Evolutionary conservation across 176 grass and related monocot genomes (phyloP).

Genomic region (Bolboschoenus planiculmis): DNA sequence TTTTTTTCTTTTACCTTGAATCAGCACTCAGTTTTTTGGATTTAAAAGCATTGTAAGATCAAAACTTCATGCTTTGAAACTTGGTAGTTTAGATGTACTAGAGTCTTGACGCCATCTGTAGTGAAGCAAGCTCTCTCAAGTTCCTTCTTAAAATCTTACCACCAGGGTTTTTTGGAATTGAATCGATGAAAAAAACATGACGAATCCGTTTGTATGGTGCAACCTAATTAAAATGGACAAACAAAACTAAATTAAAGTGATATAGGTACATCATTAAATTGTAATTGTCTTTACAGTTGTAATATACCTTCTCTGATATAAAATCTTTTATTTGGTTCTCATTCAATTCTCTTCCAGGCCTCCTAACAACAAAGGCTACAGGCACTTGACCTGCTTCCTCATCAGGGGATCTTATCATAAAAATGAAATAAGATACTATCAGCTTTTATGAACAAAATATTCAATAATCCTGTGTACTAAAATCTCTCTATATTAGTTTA

Average conservation of each 20-base stretch:
- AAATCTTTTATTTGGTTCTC: conserved; percentile 29
- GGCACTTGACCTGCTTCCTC: conserved; percentile 43
- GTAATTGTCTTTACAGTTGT: not conserved
- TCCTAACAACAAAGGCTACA: conserved; percentile 26
- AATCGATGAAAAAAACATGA: not conserved
- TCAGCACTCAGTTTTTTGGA: not conserved
- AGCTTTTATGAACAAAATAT: not conserved
- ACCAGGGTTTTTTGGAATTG: not conserved
- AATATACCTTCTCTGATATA: conserved; percentile 32
- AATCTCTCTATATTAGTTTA: not conserved
- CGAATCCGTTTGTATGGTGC: not conserved
- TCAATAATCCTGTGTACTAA: not conserved
- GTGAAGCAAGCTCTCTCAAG: not conserved
- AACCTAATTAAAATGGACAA: not conserved
- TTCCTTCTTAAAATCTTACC: conserved; percentile 10
- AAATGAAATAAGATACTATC: not conserved
- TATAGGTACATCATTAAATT: not conserved
- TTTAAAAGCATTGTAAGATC: not conserved
- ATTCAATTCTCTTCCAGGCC: conserved; percentile 5
- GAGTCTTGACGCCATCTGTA: not conserved
- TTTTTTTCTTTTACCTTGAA: not conserved
- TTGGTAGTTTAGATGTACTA: not conserved
- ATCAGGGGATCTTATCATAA: conserved; percentile 30
- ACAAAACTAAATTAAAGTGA: not conserved
- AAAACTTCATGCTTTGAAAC: not conserved